Conservation (phyloP, 805 yeast species). For the Candida fluviatilis region DNA sequence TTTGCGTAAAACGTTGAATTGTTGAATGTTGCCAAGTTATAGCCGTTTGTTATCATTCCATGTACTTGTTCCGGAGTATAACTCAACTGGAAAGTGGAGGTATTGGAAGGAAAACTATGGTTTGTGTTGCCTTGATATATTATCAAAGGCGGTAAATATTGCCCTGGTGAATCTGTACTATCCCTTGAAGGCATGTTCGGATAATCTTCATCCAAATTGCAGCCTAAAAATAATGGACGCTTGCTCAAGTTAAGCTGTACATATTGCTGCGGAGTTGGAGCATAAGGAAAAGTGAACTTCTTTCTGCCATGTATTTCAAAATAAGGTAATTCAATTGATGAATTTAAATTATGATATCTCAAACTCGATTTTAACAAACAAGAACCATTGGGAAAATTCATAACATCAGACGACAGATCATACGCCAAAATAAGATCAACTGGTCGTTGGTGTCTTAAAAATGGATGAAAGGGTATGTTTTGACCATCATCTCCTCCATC, state of each 20-base stretch:
- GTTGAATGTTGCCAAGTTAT: constrained; percentile 43
- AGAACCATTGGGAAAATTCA: constrained; percentile 60
- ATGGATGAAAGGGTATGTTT: constrained; percentile 45
- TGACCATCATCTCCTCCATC: constrained; percentile 52
- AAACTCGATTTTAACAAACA: constrained; percentile 37
- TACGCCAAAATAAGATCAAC: constrained; percentile 38
- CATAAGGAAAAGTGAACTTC: constrained; percentile 26
- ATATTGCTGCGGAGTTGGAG: constrained; percentile 27
- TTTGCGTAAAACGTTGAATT: constrained; percentile 40
- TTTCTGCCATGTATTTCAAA: constrained; percentile 7
- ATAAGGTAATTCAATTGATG: constrained; percentile 10
- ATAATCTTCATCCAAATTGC: constrained; percentile 32
- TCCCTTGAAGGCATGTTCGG: constrained; percentile 8
- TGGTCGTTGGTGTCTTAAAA: constrained; percentile 29
- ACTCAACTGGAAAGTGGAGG: constrained; percentile 55
- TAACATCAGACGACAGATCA: constrained; percentile 47
- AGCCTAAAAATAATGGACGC: constrained; percentile 40
- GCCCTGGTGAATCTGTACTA: neutral
- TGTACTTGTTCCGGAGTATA: constrained; percentile 42
- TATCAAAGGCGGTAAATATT: constrained; percentile 47
- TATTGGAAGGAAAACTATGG: constrained; percentile 43
- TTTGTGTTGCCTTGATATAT: constrained; percentile 47
- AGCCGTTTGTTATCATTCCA: constrained; percentile 50
- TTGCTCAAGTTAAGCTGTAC: constrained; percentile 14
- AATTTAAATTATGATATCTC: constrained; percentile 21